These are phyloP conservation scores for Pestalotiopsis sp. DNA, from an alignment of 2,329 filamentous ascomycete species.

Conservation along the genomic window DNA sequence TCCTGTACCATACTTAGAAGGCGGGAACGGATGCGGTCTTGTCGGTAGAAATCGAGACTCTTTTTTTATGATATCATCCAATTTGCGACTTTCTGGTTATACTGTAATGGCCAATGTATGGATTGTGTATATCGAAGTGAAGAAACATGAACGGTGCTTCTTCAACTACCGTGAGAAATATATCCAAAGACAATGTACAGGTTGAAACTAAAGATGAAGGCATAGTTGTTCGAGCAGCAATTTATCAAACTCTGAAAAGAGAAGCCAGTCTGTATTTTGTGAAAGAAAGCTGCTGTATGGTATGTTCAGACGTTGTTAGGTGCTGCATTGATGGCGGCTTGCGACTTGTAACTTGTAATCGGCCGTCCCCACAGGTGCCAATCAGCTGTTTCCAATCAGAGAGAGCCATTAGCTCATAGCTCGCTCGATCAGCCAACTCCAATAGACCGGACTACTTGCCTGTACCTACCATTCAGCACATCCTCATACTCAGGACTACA, in stretches of 20 bases:
- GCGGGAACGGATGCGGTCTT: constrained; percentile 15
- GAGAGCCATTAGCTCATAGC: not conserved
- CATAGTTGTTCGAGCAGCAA: no score
- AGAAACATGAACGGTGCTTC: not conserved
- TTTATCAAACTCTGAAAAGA: no score
- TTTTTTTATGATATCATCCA: constrained; percentile 10
- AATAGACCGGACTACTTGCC: not conserved
- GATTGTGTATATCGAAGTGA: not conserved
- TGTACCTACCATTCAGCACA: not conserved
- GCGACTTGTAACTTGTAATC: not conserved
- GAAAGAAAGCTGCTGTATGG: no score
- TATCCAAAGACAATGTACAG: no score
- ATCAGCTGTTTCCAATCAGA: not conserved
- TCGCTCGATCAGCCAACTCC: not conserved
- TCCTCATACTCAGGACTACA: not conserved
- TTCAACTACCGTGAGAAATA: no score
- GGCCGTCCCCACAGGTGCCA: not conserved
- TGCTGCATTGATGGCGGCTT: not conserved
- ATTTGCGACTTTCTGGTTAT: not conserved
- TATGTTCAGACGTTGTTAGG: no score
- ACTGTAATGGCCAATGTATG: not conserved
- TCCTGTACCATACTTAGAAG: constrained; percentile 19
- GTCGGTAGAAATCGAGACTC: constrained; percentile 10
- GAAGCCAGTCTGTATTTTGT: no score
- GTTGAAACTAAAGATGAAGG: no score